Base-by-base conservation (phyloP, 805 yeast species). In the Cyberlindnera veronae region DNA sequence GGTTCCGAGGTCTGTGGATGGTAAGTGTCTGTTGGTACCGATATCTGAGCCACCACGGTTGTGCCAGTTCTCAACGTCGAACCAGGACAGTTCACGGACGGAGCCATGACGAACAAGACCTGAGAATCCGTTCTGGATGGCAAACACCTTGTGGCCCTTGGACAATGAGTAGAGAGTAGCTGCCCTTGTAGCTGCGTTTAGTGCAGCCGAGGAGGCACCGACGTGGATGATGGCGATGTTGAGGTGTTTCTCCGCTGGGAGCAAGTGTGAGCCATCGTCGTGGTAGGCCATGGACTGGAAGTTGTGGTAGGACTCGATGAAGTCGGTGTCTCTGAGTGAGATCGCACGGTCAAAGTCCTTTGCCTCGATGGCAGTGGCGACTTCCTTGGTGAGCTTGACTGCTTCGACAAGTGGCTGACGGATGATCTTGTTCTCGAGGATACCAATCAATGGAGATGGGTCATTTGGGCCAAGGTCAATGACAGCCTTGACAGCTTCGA, bases 131-230 rank as follows among this genome's bases (percentile, higher is more conserved):
- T 93, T 91, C 64, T 85, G 83, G 51, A 93, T 85, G 24, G 96
- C 96, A 55, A 69, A 79, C n/a, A 93, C 85, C 30, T 70, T 77
- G 70, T 93, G 99, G 18, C 99, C 99, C 47, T 79, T 77, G 5
- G 89, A 81, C 67, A 84, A 63, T 69, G 88, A 81, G 63, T 79
- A 83, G 10, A 80, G 71, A 1, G 89, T 84, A 60, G 79, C 79
- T 3, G 91, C 84, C 49, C 81, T 70, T 4, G 80, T 81, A n/a
- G 89, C 84, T 32, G 87, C 76, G 61, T 93, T 93, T 79, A 93
- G 75, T 33, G 96, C 97, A 37, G 95, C 96, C 10, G 98, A 91
- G 17, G 99, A 96, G 1, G 99, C 99, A 53, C 99, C 99, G 32
- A 91, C 85, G 57, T 89, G 86, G 39, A 93, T 74, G 46, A 93